Evolutionary conservation across 257 asterid species (phyloP), one percentile per base, ranked within the genome.

Genomic region (Datura wrightii): DNA sequence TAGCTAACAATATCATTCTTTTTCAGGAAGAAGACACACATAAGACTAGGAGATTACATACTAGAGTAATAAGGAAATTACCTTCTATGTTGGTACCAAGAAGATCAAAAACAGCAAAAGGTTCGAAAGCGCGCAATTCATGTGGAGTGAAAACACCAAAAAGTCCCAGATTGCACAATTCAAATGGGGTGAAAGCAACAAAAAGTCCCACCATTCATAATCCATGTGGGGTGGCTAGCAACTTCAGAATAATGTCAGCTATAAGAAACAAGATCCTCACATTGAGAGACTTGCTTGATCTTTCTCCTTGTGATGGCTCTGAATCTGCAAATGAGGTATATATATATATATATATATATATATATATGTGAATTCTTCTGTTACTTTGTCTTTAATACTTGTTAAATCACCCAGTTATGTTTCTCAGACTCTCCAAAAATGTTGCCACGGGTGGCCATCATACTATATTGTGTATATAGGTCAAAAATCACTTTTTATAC

Each of bases 261-360:
- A 88, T 94, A 55, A 85, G 86, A 83, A 92, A 86, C 91, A 92
- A 96, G 88, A 86, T 94, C 79, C 85, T 93, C 19, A 87, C 89
- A 86, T 91, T 96, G 48, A 88, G 99, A 78, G 95, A 93, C 90
- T 89, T 93, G 84, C 92, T 96, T 3, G 99, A 96, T 89, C 87
- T 96, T 62, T 74, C 94, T 71, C 99, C 99, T 53, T 93, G 95
- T 37, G 71, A 39, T 24, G 93, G 91, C 80, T 90, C 98, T 62
- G 93, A 91, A 85, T 84, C 97, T 54, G 86, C 90, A 52, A 87
- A 86, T 69, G 93, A 96, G 98, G 99, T 94, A 78, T 37, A 3
- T 37, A 36, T 66, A 70, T 14, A 54, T 54, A 54, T 94, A 78
- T 37, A 3, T 37, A 36, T 66, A 70, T 14, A 54, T 54, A 54